Percentiles rank a stretch among this genome's conserved stretches.
Conservation (phyloP, 495 filamentous ascomycete genomes). For the Durotheca rogersii region DNA sequence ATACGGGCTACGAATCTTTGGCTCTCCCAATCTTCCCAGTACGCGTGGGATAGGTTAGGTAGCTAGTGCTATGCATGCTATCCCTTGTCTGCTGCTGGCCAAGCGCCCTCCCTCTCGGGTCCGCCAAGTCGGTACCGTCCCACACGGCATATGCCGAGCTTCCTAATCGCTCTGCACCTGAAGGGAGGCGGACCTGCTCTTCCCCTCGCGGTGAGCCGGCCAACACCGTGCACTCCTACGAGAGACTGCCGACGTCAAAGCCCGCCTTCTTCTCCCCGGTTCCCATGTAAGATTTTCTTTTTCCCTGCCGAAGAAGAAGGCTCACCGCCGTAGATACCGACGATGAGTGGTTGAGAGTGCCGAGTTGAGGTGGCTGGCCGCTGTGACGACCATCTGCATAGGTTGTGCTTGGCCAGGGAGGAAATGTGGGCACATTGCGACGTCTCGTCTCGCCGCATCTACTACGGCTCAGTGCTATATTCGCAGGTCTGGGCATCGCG, state of each 20-base stretch:
- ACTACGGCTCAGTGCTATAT: conserved; percentile 8
- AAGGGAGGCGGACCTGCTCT: background rate
- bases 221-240: background rate
- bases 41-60: conserved; percentile 9
- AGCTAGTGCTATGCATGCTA: conserved; percentile 3
- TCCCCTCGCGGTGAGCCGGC: conserved; percentile 8
- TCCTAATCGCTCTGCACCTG: background rate
- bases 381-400: no score
- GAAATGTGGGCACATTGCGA: conserved; percentile 2
- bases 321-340: background rate
- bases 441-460: conserved; percentile 3
- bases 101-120: conserved; percentile 8
- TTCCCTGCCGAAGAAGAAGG: background rate
- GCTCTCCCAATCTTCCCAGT: no score
- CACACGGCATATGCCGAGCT: background rate
- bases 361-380: no score
- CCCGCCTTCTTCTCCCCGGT: background rate
- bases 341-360: no score
- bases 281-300: background rate
- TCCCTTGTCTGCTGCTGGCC: no score
- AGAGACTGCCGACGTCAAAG: no score
- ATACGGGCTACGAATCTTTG: no score
- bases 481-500: conserved; percentile 12
- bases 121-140: background rate
- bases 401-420: conserved; percentile 8